phyloP scores from a whole-genome alignment of 257 asterid species.

The Solanum chiquidenum region DNA sequence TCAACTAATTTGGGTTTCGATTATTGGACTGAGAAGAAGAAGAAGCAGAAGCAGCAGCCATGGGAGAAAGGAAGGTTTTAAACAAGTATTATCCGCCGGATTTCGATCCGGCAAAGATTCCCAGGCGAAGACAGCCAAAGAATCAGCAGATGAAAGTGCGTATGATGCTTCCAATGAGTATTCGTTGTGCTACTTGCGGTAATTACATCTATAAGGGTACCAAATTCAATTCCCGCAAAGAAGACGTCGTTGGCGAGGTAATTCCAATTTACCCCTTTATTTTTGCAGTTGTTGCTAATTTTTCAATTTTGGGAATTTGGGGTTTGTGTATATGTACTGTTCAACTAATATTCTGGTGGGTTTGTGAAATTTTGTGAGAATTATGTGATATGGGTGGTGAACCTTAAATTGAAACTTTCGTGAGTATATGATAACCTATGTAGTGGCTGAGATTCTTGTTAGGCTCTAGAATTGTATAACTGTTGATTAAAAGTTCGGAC shows the following conservation, averaged over 20 bases:
- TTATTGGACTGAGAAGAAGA: neutral
- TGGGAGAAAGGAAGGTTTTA: constrained; percentile 88
- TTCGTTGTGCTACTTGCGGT: constrained; percentile 70
- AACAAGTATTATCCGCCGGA: constrained; percentile 95
- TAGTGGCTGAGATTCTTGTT: neutral
- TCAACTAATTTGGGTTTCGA: neutral
- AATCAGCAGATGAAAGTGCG: constrained; percentile 79
- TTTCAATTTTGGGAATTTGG: neutral
- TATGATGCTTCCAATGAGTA: constrained; percentile 95
- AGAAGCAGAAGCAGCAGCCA: constrained; percentile 1
- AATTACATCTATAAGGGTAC: constrained; percentile 80
- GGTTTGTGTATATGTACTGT: neutral
- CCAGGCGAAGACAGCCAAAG: constrained; percentile 66
- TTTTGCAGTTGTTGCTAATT: neutral
- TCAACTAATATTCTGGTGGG: neutral
- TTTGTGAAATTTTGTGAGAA: neutral
- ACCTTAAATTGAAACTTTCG: neutral
- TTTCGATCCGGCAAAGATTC: constrained; percentile 84
- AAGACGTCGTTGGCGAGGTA: constrained; percentile 75
- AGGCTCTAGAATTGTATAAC: neutral
- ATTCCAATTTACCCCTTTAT: neutral
- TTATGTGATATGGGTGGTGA: neutral
- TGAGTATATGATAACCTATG: neutral
- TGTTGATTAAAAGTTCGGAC: neutral
- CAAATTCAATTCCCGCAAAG: constrained; percentile 83